phyloP scores from a whole-genome alignment of 352 stramenopile species.

The Phytophthora aleatoria region DNA sequence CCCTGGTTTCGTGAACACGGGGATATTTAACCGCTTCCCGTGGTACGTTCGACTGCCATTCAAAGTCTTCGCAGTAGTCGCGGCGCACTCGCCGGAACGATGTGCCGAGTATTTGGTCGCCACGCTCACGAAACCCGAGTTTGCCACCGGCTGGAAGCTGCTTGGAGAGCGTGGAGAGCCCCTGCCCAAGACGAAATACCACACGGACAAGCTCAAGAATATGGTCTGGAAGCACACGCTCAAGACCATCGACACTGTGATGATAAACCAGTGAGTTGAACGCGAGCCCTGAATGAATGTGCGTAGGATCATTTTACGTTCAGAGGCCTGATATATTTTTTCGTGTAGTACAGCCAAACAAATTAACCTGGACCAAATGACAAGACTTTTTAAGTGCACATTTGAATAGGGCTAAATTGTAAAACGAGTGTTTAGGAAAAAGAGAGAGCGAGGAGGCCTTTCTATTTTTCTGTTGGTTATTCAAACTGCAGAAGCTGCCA shows the following conservation, averaged over 20 bases:
- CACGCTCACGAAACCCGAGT: slow-evolving; percentile 28
- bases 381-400: no score
- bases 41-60: slow-evolving; percentile 33
- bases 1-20: slow-evolving; percentile 37
- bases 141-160: slow-evolving; percentile 30
- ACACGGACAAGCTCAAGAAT: slow-evolving; percentile 33
- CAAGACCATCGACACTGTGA: slow-evolving; percentile 27
- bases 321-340: background rate
- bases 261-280: slow-evolving; percentile 21
- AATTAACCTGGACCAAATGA: no score
- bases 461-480: slow-evolving; percentile 53
- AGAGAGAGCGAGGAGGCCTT: slow-evolving; percentile 41
- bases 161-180: slow-evolving; percentile 23
- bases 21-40: slow-evolving; percentile 25
- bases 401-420: background rate
- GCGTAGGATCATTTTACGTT: background rate
- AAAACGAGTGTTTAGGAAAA: background rate
- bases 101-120: slow-evolving; percentile 33
- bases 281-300: background rate
- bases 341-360: no score
- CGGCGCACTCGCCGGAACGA: slow-evolving; percentile 28
- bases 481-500: slow-evolving; percentile 42
- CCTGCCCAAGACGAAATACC: slow-evolving; percentile 33
- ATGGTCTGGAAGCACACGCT: slow-evolving; percentile 33
- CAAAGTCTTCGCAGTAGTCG: slow-evolving; percentile 27